These are phyloP conservation scores for Umbelopsis isabellina DNA, from an alignment of 192 early-diverging fungal genomes.

Conservation along the genomic window DNA sequence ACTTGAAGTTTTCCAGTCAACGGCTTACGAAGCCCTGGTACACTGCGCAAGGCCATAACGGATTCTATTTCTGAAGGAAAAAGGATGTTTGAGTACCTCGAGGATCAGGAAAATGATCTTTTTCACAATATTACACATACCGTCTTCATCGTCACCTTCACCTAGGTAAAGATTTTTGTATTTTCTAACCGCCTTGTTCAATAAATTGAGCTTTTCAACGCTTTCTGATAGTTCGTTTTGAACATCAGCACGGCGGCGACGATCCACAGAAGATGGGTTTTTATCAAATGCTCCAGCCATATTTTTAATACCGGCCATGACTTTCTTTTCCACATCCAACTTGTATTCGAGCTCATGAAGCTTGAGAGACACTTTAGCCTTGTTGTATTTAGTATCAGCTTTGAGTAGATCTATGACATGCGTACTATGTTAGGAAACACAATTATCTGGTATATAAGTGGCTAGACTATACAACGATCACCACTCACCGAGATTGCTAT, in stretches of 20 bases:
- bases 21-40: constrained; percentile 68
- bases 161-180: constrained; percentile 87
- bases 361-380: constrained; percentile 78
- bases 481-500: constrained; percentile 32
- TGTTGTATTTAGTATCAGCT: constrained; percentile 66
- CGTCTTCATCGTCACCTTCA: constrained; percentile 76
- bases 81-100: neutral
- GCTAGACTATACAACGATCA: constrained; percentile 12
- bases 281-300: constrained; percentile 59
- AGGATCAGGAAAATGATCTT: no score
- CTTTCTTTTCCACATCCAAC: constrained; percentile 92
- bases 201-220: constrained; percentile 75
- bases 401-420: constrained; percentile 67
- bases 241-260: constrained; percentile 62
- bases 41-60: constrained; percentile 47
- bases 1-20: constrained; percentile 75
- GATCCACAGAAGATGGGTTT: constrained; percentile 50
- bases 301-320: constrained; percentile 81
- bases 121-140: constrained; percentile 39
- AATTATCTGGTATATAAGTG: constrained; percentile 29
- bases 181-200: constrained; percentile 76
- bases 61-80: constrained; percentile 41
- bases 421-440: constrained; percentile 27
- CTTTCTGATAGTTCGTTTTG: constrained; percentile 62
- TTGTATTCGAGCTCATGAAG: constrained; percentile 87